Base-by-base conservation (phyloP, 768 basidiomycete genomes). In the Paxillus rubicundulus region DNA sequence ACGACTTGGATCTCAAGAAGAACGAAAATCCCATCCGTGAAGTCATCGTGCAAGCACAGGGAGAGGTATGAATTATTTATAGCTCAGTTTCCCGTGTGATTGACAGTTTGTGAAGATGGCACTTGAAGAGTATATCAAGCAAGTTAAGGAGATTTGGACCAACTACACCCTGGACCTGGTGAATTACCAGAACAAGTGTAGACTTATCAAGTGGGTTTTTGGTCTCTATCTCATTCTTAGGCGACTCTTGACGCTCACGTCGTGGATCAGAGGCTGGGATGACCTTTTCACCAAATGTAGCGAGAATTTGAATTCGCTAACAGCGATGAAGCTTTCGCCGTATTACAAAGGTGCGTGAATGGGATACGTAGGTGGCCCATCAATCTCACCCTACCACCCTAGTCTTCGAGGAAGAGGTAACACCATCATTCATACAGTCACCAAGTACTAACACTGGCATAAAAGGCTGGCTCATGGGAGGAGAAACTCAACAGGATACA, bases 101-200 rank as follows among this genome's bases (percentile, higher is more conserved):
- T 67, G 16, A 70, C 40, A 17, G 8, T 32, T 50, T 71, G 60
- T 60, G 57, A 46, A 98, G 87, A 91, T 94, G 90, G 92, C 92
- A 13, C 79, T 96, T 21, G 94, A 97, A 68, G 93, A 95, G 66
- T 97, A 94, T 68, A 87, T 97, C 68, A 88, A 89, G 53, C 90
- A 96, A 71, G 97, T 99, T 65, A 93, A 93, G 69, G 97, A 98
- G 72, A 90, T 82, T 1, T 99, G 97, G 97, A 89, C 91, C 1
- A 93, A 82, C 62, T 98, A 98, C 66, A 91, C 93, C 1, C 78
- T 99, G 46, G 97, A 98, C 61, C 77, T 99, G 41, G 91, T 98
- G 61, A 96, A 98, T 67, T 99, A 98, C 66, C 97, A 98, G 77
- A 98, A 93, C 70, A 99, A 96, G 69, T 98, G 96, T 61, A 88